A percentile compares a stretch with the other conserved stretches of the same genome.
These are phyloP conservation scores for Dendrobium catenatum DNA, from an alignment of 106 monocot genomes.

Conservation along the genomic window DNA sequence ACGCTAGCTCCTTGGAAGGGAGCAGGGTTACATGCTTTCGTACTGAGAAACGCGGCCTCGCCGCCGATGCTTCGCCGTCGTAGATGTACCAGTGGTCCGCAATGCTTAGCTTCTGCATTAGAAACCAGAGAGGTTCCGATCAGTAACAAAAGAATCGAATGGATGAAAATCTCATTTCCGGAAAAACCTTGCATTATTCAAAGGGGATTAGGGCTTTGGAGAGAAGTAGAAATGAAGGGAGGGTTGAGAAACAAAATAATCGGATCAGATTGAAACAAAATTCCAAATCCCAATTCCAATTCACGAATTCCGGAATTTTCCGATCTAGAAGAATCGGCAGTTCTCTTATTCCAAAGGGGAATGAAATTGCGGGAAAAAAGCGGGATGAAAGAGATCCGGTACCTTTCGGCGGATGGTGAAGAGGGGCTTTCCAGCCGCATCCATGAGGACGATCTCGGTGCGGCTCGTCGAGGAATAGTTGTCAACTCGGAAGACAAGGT, in stretches of 20 bases:
- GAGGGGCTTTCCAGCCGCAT: slow-evolving; percentile 32
- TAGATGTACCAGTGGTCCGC: slow-evolving; percentile 50
- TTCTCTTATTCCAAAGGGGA: not conserved
- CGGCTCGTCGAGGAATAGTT: slow-evolving; percentile 26
- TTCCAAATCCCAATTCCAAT: not conserved
- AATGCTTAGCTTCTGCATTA: slow-evolving; percentile 38
- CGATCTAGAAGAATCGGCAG: not conserved
- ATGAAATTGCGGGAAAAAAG: not conserved
- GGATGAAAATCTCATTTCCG: no score
- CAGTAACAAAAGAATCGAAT: not conserved
- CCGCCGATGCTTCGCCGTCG: slow-evolving; percentile 31
- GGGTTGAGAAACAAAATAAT: not conserved
- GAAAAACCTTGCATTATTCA: not conserved
- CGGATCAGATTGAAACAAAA: not conserved
- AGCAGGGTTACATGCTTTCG: slow-evolving; percentile 33
- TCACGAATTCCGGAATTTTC: not conserved
- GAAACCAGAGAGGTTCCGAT: not conserved
- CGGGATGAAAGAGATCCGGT: not conserved
- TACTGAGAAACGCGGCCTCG: slow-evolving; percentile 37
- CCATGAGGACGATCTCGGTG: slow-evolving; percentile 55
- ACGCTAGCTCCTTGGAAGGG: slow-evolving; percentile 26
- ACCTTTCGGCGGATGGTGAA: slow-evolving; percentile 46
- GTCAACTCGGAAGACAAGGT: slow-evolving; percentile 51
- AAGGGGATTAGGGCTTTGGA: not conserved
- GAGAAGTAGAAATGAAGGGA: not conserved